These are phyloP conservation scores for Hibiscus mutabilis DNA, from an alignment of 345 rosid genomes.

Conservation along the genomic window DNA sequence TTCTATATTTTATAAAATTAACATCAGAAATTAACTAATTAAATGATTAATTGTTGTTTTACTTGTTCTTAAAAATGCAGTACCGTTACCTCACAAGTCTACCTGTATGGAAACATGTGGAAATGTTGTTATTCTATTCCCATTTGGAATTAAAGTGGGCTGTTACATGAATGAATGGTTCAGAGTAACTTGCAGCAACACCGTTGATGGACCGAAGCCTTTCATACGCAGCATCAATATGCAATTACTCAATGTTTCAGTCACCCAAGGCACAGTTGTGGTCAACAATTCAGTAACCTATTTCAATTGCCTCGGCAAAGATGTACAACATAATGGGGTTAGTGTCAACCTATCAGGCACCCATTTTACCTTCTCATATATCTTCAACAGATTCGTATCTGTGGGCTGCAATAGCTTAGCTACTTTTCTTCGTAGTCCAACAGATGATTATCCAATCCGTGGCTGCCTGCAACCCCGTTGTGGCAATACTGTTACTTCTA, in stretches of 20 bases:
- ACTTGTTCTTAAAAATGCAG: too few relatives aligned
- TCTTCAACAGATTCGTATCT: neutral
- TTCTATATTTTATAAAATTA: too few relatives aligned
- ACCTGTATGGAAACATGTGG: constrained; percentile 6
- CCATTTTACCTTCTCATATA: neutral
- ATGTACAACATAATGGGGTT: too few relatives aligned
- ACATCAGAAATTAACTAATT: too few relatives aligned
- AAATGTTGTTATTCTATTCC: constrained; percentile 8
- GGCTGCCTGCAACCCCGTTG: neutral
- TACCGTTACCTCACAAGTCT: neutral
- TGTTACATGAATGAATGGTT: constrained; percentile 2
- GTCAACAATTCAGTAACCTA: neutral
- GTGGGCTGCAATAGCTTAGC: constrained; percentile 7
- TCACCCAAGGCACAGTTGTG: neutral
- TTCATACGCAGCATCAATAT: neutral
- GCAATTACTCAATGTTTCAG: neutral
- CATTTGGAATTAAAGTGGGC: constrained; percentile 8
- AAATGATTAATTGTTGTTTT: too few relatives aligned
- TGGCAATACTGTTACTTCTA: neutral
- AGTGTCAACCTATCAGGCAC: constrained; percentile 5
- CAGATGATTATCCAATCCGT: neutral
- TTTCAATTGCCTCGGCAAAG: neutral
- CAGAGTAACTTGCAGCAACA: neutral
- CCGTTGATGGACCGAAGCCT: neutral
- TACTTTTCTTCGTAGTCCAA: neutral